phyloP scores from a whole-genome alignment of 352 stramenopile genomes.

The Pythium periplocum region DNA sequence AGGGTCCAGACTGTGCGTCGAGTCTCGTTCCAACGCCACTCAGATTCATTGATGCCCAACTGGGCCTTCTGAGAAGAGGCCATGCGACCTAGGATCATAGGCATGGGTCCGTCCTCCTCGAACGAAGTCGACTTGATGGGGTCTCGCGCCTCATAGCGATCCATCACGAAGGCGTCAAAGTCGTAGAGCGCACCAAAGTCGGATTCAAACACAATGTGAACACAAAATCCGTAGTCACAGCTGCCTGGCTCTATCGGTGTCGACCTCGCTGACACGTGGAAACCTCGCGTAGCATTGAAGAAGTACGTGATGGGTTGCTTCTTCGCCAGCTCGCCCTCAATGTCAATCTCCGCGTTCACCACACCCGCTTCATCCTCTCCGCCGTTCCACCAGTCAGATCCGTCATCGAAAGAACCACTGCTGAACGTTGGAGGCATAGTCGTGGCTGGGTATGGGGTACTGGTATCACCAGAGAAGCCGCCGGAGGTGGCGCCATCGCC shows the following conservation, averaged over 20 bases:
- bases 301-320: not conserved
- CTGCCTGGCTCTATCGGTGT: not conserved
- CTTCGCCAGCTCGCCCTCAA: conserved; percentile 7
- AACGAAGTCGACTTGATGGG: conserved; percentile 6
- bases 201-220: conserved; percentile 36
- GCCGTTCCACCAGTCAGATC: not conserved
- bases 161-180: conserved; percentile 47
- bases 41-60: not conserved
- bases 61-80: conserved; percentile 12
- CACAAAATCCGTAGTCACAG: conserved; percentile 16
- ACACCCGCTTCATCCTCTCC: conserved; percentile 7
- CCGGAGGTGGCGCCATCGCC: no score
- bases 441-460: no score
- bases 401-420: no score
- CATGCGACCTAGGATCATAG: conserved; percentile 28
- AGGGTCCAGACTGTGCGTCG: conserved; percentile 36
- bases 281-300: conserved; percentile 9
- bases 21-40: conserved; percentile 22
- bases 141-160: conserved; percentile 25
- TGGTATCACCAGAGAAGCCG: no score
- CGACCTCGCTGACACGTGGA: conserved; percentile 5
- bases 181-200: conserved; percentile 40
- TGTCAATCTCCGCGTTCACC: not conserved
- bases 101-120: conserved; percentile 8
- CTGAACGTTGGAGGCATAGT: no score